phyloP scores from a whole-genome alignment of 441 rosid species.

The Adansonia rubrostipa region DNA sequence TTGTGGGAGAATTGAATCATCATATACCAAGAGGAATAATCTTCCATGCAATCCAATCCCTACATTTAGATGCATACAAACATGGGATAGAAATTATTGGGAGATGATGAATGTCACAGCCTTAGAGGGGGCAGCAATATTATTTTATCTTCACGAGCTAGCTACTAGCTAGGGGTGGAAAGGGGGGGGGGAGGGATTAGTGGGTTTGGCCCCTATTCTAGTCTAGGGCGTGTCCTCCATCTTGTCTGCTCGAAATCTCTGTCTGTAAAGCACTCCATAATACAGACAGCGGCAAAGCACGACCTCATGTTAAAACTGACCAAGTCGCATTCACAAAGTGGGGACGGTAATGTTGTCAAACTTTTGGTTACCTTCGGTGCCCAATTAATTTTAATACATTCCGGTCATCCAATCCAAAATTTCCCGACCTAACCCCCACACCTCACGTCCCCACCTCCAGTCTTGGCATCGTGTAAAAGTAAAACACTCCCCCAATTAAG shows the following conservation, averaged over 20 bases:
- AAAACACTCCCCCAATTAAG: no score
- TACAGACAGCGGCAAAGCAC: constrained; percentile 34
- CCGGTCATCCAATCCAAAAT: not conserved
- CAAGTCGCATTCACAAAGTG: constrained; percentile 18
- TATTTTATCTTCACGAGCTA: not conserved
- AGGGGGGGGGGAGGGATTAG: not conserved
- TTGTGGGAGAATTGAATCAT: no score
- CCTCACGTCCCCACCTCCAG: not conserved
- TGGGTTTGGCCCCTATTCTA: not conserved
- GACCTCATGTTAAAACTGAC: constrained; percentile 24
- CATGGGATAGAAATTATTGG: not conserved
- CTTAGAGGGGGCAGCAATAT: not conserved
- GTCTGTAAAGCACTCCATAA: constrained; percentile 20
- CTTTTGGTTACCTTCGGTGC: constrained; percentile 10
- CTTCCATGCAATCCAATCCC: no score
- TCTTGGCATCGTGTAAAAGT: not conserved
- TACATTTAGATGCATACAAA: no score
- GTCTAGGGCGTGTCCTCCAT: constrained; percentile 20
- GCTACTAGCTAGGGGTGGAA: not conserved
- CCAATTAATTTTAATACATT: no score
- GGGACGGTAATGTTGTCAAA: constrained; percentile 10
- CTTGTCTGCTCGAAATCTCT: constrained; percentile 17
- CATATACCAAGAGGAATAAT: no score
- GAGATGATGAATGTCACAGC: not conserved
- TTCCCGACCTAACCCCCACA: not conserved